A percentile compares a stretch with the other conserved stretches of the same genome.
These are phyloP conservation scores for Leptodontidium sp. DNA, from an alignment of 2,329 filamentous ascomycete genomes.

Conservation along the genomic window DNA sequence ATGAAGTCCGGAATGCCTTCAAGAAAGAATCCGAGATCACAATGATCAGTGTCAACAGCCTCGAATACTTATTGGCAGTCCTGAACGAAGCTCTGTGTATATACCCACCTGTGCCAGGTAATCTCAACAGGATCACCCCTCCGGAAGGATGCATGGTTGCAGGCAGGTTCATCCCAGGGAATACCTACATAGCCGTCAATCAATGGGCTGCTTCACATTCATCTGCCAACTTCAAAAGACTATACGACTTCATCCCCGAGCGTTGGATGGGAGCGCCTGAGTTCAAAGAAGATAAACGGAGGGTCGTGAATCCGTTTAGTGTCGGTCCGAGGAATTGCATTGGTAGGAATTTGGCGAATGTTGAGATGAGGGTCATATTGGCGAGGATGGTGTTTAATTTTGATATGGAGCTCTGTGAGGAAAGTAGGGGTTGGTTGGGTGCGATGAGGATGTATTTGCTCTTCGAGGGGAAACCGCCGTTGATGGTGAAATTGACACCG, in stretches of 20 bases:
- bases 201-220: slow-evolving; percentile 22
- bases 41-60: slow-evolving; percentile 12
- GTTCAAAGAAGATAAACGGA: slow-evolving; percentile 28
- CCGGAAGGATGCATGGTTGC: slow-evolving; percentile 28
- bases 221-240: slow-evolving; percentile 28
- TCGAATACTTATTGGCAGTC: slow-evolving; percentile 49
- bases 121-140: slow-evolving; percentile 29
- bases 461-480: slow-evolving; percentile 23
- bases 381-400: slow-evolving; percentile 32
- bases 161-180: slow-evolving; percentile 27
- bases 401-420: slow-evolving; percentile 28
- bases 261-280: slow-evolving; percentile 46
- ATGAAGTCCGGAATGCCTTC: slow-evolving; percentile 3
- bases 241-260: slow-evolving; percentile 31
- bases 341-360: slow-evolving; percentile 32
- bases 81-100: slow-evolving; percentile 50
- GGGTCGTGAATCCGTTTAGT: slow-evolving; percentile 30
- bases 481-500: slow-evolving; percentile 20
- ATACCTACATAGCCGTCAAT: slow-evolving; percentile 21
- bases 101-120: slow-evolving; percentile 46
- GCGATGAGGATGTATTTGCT: slow-evolving; percentile 24
- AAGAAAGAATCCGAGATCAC: slow-evolving; percentile 4
- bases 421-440: slow-evolving; percentile 17
- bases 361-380: slow-evolving; percentile 36
- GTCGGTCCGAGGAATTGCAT: slow-evolving; percentile 33